phyloP scores from a whole-genome alignment of 495 filamentous ascomycete genomes.

The Tuber brumale region DNA sequence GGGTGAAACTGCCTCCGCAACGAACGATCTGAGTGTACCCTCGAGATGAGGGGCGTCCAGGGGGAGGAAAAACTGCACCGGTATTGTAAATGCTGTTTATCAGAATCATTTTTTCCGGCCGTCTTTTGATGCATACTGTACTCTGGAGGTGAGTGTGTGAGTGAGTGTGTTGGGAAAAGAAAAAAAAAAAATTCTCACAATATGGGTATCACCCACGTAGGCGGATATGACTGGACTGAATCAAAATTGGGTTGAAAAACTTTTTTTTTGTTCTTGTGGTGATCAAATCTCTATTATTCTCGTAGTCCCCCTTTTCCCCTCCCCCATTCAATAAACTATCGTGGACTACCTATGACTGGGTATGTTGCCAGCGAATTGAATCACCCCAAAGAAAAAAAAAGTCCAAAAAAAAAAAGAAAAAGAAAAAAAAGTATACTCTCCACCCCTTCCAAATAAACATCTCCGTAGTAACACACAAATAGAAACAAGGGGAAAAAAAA shows the following conservation, averaged over 20 bases:
- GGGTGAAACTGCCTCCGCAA: neutral
- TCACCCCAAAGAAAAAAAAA: constrained; percentile 18
- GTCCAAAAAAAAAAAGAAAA: constrained; percentile 25
- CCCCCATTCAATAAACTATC: constrained; percentile 12
- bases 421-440: constrained; percentile 8
- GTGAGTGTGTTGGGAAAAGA: neutral
- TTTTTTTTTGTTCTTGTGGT: constrained; percentile 13
- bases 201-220: constrained; percentile 4
- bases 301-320: constrained; percentile 2
- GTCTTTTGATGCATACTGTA: neutral
- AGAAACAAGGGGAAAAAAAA: constrained; percentile 7
- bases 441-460: constrained; percentile 2
- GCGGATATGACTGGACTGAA: constrained; percentile 1
- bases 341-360: constrained; percentile 2
- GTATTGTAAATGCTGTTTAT: neutral
- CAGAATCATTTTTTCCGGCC: neutral
- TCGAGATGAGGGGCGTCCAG: neutral
- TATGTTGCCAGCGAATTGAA: neutral
- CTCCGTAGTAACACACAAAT: neutral
- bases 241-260: neutral
- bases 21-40: neutral
- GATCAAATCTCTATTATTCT: constrained; percentile 24
- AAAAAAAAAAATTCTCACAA: neutral
- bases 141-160: neutral
- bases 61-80: neutral